Conservation (phyloP, 805 yeast species). For the Wickerhamomyces hampshirensis region DNA sequence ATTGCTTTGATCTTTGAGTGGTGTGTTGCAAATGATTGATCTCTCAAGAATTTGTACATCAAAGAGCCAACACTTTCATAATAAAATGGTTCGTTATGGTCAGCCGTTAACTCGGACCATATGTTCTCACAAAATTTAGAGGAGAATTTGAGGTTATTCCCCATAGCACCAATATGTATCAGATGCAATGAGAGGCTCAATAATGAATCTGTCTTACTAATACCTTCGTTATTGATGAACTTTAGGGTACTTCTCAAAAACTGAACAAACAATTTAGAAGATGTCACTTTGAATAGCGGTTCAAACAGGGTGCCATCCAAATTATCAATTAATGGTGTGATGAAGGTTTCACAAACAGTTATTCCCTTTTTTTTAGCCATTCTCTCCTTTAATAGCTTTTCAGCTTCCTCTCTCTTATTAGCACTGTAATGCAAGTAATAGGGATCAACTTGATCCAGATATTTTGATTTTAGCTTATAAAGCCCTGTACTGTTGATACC, state of each 20-base stretch:
- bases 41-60: conserved; percentile 36
- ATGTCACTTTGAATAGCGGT: conserved; percentile 45
- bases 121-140: conserved; percentile 26
- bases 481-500: conserved; percentile 55
- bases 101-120: conserved; percentile 31
- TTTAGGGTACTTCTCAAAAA: conserved; percentile 47
- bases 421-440: conserved; percentile 74
- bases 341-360: conserved; percentile 43
- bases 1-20: conserved; percentile 58
- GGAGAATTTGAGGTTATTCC: conserved; percentile 28
- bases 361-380: conserved; percentile 35
- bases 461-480: conserved; percentile 60
- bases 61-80: conserved; percentile 35
- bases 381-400: conserved; percentile 51
- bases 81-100: conserved; percentile 34
- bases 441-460: conserved; percentile 62
- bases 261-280: conserved; percentile 46
- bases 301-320: conserved; percentile 36
- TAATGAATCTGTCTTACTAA: conserved; percentile 49
- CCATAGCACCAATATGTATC: conserved; percentile 51
- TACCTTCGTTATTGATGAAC: conserved; percentile 29
- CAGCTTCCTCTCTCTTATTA: conserved; percentile 81
- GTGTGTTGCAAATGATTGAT: conserved; percentile 36
- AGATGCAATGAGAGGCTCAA: conserved; percentile 60
- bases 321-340: conserved; percentile 46